Conservation (phyloP, 306 rosid species). For the Prunus persica region Prunus_persica_NCBIv2 NC_034014.1:8752001-8752500, state of each 20-base stretch:
- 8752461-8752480: constrained; percentile 74
- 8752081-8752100: constrained; percentile 51
- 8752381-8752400: constrained; percentile 74
- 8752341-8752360: constrained; percentile 66
- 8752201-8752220: constrained; percentile 74
- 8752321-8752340: constrained; percentile 56
- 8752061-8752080: constrained; percentile 51
- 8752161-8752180: background rate
- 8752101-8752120: constrained; percentile 11
- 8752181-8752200: background rate
- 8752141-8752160: background rate
- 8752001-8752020: constrained; percentile 8
- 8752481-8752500: constrained; percentile 42
- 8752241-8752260: constrained; percentile 38
- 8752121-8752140: background rate
- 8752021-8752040: constrained; percentile 39
- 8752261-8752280: constrained; percentile 69
- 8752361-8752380: constrained; percentile 65
- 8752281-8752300: constrained; percentile 63
- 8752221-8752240: constrained; percentile 93
- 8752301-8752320: constrained; percentile 48
- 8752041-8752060: constrained; percentile 81
- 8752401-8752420: constrained; percentile 49
- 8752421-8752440: background rate
- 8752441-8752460: constrained; percentile 9